Evolutionary conservation across 192 early-diverging fungal genomes (phyloP).

Genomic region (Coemansia guatemalensis): DNA sequence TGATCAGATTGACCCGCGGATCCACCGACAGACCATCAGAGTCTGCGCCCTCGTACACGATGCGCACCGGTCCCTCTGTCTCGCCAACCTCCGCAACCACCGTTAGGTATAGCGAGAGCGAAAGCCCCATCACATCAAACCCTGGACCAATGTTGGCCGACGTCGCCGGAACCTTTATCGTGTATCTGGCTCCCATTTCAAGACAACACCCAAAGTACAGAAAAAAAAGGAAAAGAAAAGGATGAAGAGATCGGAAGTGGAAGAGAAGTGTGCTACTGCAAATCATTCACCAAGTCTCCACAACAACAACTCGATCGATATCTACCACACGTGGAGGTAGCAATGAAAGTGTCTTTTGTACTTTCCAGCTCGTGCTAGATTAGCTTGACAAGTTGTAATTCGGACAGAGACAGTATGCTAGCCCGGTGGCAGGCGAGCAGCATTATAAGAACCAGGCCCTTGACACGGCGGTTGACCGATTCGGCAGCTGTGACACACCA

Average conservation of each 20-base stretch:
- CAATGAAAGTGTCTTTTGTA: not conserved
- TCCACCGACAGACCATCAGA: slow-evolving; percentile 77
- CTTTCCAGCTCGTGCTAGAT: not conserved
- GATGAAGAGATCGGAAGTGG: not conserved
- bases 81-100: slow-evolving; percentile 56
- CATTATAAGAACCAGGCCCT: not conserved
- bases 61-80: slow-evolving; percentile 6
- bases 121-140: slow-evolving; percentile 92
- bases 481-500: not conserved
- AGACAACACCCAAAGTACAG: not conserved
- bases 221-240: not conserved
- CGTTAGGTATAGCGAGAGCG: slow-evolving; percentile 83
- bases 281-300: too few relatives aligned
- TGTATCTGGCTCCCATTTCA: slow-evolving; percentile 17
- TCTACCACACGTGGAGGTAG: too few relatives aligned
- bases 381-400: too few relatives aligned
- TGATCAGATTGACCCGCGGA: slow-evolving; percentile 82
- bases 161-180: slow-evolving; percentile 87
- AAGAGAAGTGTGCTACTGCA: not conserved
- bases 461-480: not conserved
- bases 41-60: slow-evolving; percentile 48
- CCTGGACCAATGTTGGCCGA: slow-evolving; percentile 99
- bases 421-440: not conserved
- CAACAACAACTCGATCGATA: too few relatives aligned
- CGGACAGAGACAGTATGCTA: too few relatives aligned